Evolutionary conservation across 2,329 filamentous ascomycete species (phyloP).

Genomic region (Fusarium robinianum): DNA sequence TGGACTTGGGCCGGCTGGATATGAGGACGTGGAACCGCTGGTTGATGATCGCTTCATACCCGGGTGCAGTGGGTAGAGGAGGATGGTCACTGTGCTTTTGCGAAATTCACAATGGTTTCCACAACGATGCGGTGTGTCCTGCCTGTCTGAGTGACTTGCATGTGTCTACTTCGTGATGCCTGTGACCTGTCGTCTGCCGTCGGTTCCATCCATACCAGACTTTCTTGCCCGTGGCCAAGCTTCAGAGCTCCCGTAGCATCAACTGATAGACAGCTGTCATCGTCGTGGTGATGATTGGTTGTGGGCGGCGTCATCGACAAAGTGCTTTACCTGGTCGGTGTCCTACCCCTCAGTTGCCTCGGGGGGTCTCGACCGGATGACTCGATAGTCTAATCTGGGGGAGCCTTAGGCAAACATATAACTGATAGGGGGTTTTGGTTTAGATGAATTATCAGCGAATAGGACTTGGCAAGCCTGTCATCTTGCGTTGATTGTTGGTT

Average conservation of each 20-base stretch:
- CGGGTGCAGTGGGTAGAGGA: constrained; percentile 54
- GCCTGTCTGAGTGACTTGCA: constrained; percentile 22
- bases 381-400: constrained; percentile 7
- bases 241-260: neutral
- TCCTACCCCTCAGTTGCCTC: constrained; percentile 12
- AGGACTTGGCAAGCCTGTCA: too few species aligned
- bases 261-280: too few species aligned
- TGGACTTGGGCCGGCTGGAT: constrained; percentile 45
- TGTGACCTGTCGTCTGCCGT: too few species aligned
- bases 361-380: constrained; percentile 14
- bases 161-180: too few species aligned
- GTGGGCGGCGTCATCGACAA: constrained; percentile 22
- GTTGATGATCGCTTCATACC: constrained; percentile 68
- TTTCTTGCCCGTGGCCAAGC: neutral
- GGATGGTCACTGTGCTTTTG: constrained; percentile 59
- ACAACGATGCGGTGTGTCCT: constrained; percentile 36
- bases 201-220: neutral
- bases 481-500: too few species aligned
- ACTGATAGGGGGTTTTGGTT: neutral
- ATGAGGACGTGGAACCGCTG: constrained; percentile 66
- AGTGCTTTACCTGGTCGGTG: too few species aligned
- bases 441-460: too few species aligned
- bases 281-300: constrained; percentile 7
- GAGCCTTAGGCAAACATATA: constrained; percentile 12
- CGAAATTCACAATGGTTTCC: constrained; percentile 64